Evolutionary conservation across 768 basidiomycete genomes (phyloP), one percentile per base, ranked within the genome.

Genomic region (Harrya chromipes): DNA sequence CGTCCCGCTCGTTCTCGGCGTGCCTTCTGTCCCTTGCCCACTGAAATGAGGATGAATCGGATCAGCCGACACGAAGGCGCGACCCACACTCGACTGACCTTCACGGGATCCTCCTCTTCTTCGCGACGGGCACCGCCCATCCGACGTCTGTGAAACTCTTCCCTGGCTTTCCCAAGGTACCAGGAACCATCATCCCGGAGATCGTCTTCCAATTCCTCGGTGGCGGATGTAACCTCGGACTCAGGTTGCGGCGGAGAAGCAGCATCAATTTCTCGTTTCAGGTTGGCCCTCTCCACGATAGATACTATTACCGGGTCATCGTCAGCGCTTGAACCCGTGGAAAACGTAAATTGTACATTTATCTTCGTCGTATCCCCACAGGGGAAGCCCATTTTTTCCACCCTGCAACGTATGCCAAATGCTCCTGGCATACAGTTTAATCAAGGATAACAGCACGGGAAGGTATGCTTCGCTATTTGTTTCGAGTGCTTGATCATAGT

Each of bases 401-500:
- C 90, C 88, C 62, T 75, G 79, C 9, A 90, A 62, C 10, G 85
- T 87, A 60, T 90, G 81, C 88, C 89, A 94, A 43, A 92, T 70
- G 60, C 91, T 94, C 16, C 85, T 83, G 9, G 81, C 65, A 63
- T 97, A 89, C 24, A 99, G 70, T 64, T 90, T 91, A 43, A 81
- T 70, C 34, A 98, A 73, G 3, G 92, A 94, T 17, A 98, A 70
- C 23, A 81, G 68, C 40, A 97, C 89, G 0, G 95, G 94, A 20
- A 97, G 72, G 63, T 90, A 93, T 0, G 94, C 94, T 61, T 97
- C 94, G 36, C 73, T 64, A 60, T 94, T 94, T 4, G 89, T 90
- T 55, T 94, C 91, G 37, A 90, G 67, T 5, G 94, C 91, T 46
- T 85, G 69, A 65, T 98, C 97, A 66, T 97, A 98, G 65, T 94